phyloP scores from a whole-genome alignment of 441 rosid species.

The Pelargonium australe region DNA sequence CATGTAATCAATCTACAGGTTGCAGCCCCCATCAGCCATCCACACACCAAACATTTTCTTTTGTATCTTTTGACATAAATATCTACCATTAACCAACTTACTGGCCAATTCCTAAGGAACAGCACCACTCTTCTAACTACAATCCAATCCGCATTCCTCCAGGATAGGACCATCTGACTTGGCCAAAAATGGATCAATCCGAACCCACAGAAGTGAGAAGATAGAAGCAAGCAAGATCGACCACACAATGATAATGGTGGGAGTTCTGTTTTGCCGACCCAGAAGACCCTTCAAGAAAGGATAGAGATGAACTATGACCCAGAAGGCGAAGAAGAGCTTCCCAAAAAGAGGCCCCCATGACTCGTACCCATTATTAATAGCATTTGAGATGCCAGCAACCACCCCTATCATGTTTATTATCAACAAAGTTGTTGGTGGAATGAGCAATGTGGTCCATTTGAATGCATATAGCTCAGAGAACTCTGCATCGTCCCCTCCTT shows the following conservation, averaged over 20 bases:
- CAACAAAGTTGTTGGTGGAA: no score
- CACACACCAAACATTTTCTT: neutral
- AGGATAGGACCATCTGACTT: slow-evolving; percentile 38
- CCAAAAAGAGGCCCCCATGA: no score
- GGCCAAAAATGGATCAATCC: slow-evolving; percentile 68
- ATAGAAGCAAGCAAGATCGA: slow-evolving; percentile 83
- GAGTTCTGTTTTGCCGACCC: slow-evolving; percentile 90
- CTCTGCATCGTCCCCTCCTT: no score
- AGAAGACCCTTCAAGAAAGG: slow-evolving; percentile 97
- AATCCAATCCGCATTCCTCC: slow-evolving; percentile 50
- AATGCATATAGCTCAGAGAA: no score
- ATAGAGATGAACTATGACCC: slow-evolving; percentile 92
- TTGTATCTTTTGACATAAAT: no score
- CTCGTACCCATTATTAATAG: no score
- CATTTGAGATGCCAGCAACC: no score
- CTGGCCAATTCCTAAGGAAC: slow-evolving; percentile 1
- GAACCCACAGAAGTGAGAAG: slow-evolving; percentile 91
- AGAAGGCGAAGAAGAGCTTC: slow-evolving; percentile 70
- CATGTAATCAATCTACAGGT: slow-evolving; percentile 10
- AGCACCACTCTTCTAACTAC: slow-evolving; percentile 23
- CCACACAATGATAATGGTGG: slow-evolving; percentile 89
- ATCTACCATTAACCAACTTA: neutral
- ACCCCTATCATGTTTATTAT: no score
- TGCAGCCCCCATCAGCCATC: neutral
- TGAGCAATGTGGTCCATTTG: no score